phyloP scores from a whole-genome alignment of 2,329 filamentous ascomycete genomes.

The Eutypella sp. region DNA sequence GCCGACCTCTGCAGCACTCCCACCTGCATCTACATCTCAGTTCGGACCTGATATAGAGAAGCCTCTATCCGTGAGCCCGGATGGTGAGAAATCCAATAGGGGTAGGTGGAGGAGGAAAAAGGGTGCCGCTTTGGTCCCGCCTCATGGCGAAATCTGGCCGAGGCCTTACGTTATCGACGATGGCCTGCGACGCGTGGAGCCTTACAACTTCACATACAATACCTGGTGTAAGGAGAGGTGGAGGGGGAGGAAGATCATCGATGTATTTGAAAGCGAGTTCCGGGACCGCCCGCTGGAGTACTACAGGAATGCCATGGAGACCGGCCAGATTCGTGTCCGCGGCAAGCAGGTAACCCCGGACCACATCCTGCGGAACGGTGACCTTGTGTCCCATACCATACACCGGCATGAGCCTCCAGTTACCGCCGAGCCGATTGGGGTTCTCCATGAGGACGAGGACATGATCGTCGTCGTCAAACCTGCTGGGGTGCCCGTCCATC shows the following conservation, averaged over 20 bases:
- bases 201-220: conserved; percentile 93
- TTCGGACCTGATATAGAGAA: conserved; percentile 11
- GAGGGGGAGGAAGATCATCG: conserved; percentile 74
- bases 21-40: conserved; percentile 5
- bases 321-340: conserved; percentile 75
- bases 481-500: conserved; percentile 89
- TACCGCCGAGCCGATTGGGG: conserved; percentile 69
- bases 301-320: conserved; percentile 79
- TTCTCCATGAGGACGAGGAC: conserved; percentile 87
- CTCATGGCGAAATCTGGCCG: conserved; percentile 40
- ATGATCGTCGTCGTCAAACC: conserved; percentile 98
- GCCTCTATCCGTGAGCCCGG: conserved; percentile 8
- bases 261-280: conserved; percentile 90
- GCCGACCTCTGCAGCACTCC: conserved; percentile 4
- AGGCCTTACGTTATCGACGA: conserved; percentile 78
- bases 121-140: conserved; percentile 24
- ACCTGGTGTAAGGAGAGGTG: conserved; percentile 93
- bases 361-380: conserved; percentile 78
- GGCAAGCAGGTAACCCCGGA: conserved; percentile 63
- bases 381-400: conserved; percentile 85
- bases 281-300: conserved; percentile 82
- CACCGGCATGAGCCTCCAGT: conserved; percentile 96
- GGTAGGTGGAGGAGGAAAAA: conserved; percentile 10
- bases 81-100: conserved; percentile 3
- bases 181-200: conserved; percentile 74